Evolutionary conservation across 306 rosid species (phyloP), one percentile per base, ranked within the genome.

Genomic region (Mucuna pruriens): DNA sequence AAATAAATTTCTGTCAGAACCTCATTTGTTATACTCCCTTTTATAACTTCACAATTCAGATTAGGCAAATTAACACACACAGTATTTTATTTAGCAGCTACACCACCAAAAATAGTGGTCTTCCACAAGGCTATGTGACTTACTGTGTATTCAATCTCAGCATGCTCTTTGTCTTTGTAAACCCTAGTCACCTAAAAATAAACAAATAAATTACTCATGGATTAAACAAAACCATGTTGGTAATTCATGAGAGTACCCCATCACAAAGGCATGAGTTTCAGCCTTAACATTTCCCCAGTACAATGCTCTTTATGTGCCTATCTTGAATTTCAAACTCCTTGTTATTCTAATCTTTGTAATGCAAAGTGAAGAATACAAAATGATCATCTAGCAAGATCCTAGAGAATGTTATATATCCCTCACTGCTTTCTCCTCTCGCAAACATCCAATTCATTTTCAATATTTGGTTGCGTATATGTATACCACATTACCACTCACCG

Each of bases 81-180:
- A 0, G 65, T 1, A 58, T 25, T 58, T 54, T 25, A 25, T 58
- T 23, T 58, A 58, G 65, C 3, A 3, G 31, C 16, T 57, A 57
- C 34, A 10, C n/a, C 63, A 9, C 2, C 2, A 22, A 57, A 57
- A 57, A 4, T 4, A 23, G 38, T 58, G 33, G 33, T 25, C 17
- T 58, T 25, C n/a, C n/a, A 58, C 38, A 11, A 10, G n/a, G n/a
- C 65, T 11, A 26, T 29, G 12, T 13, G 67, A 61, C 67, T 61
- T 61, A 61, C 67, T 26, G 67, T 61, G 67, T 61, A 61, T 61
- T 61, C 67, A 61, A 61, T 61, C 39, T 61, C 67, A 5, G 67
- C 40, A 29, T 61, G 67, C 20, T 61, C 67, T 29, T 61, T 61
- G 40, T 29, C 67, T 61, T 61, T 61, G 40, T 61, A 61, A 15